Evolutionary conservation across 1,139 yeast species (phyloP), one percentile per base, ranked within the genome.

Genomic region (Candida sojae): DNA sequence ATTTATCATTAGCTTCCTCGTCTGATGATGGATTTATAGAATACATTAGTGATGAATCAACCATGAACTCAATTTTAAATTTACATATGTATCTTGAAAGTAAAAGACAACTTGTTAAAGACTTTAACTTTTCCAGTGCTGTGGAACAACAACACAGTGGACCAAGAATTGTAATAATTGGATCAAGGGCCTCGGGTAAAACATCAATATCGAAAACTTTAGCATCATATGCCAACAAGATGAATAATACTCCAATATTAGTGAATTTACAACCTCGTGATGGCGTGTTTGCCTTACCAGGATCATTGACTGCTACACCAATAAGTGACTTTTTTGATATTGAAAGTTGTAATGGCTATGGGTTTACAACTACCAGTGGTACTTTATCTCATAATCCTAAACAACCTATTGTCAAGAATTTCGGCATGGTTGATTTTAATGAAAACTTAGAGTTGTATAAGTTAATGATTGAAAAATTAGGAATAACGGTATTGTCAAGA

Each of bases 351-450:
- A 72, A 73, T 38, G 89, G 90, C 1, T 87, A 93, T 82, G 98
- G 98, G 7, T 84, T 86, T 45, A 79, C 93, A 7, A 81, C 88
- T 44, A 87, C 96, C 0, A 87, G 92, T n/a, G 98, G 98, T 25
- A 88, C 95, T 1, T 81, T 95, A 1, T 68, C 77, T 44, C 80
- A 88, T 50, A 96, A 89, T 63, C 90, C 93, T 12, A 89, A 90
- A 62, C 96, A 89, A 62, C 98, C 98, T 0, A 65, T 88, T 29
- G 95, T 88, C 8, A 86, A 88, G 60, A 84, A 80, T 59, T 90
- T 77, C 65, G 99, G 99, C 0, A 77, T 86, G 47, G 88, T 84
- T 43, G 69, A 73, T 37, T 75, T 82, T 26, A 57, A 69, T 3
- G 84, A 83, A 12, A 91, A 91, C 63, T 60, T 78, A 44, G 81